Base-by-base conservation (phyloP, 1,139 yeast genomes). In the Diutina pseudorugosa region DNA sequence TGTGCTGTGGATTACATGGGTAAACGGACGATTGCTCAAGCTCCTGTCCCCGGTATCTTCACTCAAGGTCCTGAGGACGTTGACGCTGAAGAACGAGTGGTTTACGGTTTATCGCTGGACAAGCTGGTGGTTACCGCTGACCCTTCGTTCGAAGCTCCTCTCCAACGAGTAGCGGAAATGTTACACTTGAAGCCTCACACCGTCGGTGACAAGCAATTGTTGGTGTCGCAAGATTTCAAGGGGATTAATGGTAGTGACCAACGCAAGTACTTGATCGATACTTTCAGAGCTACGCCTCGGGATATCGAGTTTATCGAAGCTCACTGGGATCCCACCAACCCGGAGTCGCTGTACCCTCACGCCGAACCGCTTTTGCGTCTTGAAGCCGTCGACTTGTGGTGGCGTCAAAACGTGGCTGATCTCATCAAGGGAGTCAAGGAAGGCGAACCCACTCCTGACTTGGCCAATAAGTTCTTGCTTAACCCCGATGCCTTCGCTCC, bases 21-120 rank as follows among this genome's bases (percentile, higher is more conserved):
- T 56, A 84, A 81, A 61, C 79, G 98, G 66, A 73, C 91, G 47
- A 77, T 91, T 47, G 90, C 95, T 65, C 98, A 93, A 71, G 88
- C 96, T 16, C 96, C 97, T 23, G 95, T 93, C 51, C 98, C 98
- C n/a, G 98, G 98, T 56, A 80, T 91, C 56, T 85, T 91, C 69
- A 75, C 79, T 20, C 18, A 33, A n/a, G 41, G 41, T 5, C 49
- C 49, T 54, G 77, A 77, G 53, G 62, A 68, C 19, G 59, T 59
- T 9, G 67, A 63, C 16, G 56, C 52, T 3, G 56, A 55, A 8
- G 79, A 75, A 53, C 79, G 78, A 61, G 85, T 88, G 53, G 75
- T 76, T 23, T 89, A 91, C 62, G 98, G 98, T 52, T 76, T 74
- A 50, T 71, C 82, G 48, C 89, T 87, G 57, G 89, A 82, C 57